These are phyloP conservation scores for Phytopythium kandeliae DNA, from an alignment of 352 stramenopile genomes.

Conservation along the genomic window DNA sequence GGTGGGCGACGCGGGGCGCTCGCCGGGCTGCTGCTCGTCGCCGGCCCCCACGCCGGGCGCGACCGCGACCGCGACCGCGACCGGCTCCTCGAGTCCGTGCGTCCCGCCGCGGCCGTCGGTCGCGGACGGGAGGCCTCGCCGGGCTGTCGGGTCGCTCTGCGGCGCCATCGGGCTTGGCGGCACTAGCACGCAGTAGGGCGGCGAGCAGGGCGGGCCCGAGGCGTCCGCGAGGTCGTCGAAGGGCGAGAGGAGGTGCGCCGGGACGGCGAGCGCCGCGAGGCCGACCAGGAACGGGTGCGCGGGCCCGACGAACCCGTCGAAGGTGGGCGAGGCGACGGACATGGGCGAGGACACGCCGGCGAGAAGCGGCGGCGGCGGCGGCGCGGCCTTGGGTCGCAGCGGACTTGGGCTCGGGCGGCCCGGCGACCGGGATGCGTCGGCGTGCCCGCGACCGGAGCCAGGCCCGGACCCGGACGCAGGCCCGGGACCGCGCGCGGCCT, in stretches of 20 bases:
- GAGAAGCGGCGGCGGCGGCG: constrained; percentile 2
- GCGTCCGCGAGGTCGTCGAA: neutral
- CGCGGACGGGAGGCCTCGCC: constrained; percentile 34
- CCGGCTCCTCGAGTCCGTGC: too few species aligned
- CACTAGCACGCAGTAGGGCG: constrained; percentile 7
- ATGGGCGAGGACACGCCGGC: constrained; percentile 20
- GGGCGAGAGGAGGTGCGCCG: constrained; percentile 10
- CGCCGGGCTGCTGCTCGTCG: too few species aligned
- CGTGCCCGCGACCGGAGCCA: too few species aligned
- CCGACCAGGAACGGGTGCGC: constrained; percentile 1
- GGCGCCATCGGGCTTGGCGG: constrained; percentile 18
- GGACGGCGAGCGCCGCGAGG: constrained; percentile 5
- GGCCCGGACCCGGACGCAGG: neutral
- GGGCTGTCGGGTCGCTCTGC: constrained; percentile 57
- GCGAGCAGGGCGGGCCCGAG: constrained; percentile 5
- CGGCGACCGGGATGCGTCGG: too few species aligned
- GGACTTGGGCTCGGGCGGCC: too few species aligned
- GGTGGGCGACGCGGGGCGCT: constrained; percentile 8
- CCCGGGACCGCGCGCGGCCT: constrained; percentile 24
- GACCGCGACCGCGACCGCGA: too few species aligned
- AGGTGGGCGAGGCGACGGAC: constrained; percentile 24
- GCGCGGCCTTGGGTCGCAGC: too few species aligned
- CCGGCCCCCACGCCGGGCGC: too few species aligned
- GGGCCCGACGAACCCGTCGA: constrained; percentile 3
- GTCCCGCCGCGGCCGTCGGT: too few species aligned